Evolutionary conservation across 208 protist genomes (phyloP), one percentile per base, ranked within the genome.

Genomic region (Leishmania turanica): DNA sequence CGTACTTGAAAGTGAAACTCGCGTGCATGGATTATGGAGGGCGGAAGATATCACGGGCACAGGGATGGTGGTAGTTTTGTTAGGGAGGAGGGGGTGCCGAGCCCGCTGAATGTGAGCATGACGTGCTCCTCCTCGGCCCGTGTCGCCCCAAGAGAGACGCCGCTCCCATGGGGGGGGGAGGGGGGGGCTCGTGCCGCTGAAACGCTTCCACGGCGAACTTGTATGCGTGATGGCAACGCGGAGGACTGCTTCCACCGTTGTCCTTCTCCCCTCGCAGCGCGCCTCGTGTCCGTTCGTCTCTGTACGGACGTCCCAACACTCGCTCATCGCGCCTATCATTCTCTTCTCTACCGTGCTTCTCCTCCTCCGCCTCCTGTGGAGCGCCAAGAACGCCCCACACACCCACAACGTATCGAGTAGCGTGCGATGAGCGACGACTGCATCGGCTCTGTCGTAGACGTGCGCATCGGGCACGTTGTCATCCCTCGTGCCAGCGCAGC

Each of bases 391-490:
- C 69, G 45, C 27, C 27, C 0, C 69, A 53, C 24, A 34, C 24
- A 1, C 27, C 40, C 42, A 53, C 11, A 54, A 11, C 4, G 51
- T 17, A 73, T 19, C 7, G 42, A 15, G 13, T 31, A 3, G 24
- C 6, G 2, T 1, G 27, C 5, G 69, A 76, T 76, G 31, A 8
- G 27, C 31, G 51, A 62, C 31, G 34, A 8, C 53, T 13, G 34
- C 19, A n/a, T 27, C 34, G 51, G 8, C 13, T 19, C 17, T 45
- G 49, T 2, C n/a, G 51, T 76, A 8, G 72, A 47, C 31, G 76
- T 58, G n/a, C 47, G 11, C 8, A 79, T 79, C 27, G 76, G 76
- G 13, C 76, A 79, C 47, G 76, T 79, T 19, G 31, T 79, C 24
- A n/a, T 79, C 27, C 76, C 76, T 31, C 11, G 15, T 27, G 15